phyloP scores from a whole-genome alignment of 306 rosid species.

The Dryas octopetala region DNA sequence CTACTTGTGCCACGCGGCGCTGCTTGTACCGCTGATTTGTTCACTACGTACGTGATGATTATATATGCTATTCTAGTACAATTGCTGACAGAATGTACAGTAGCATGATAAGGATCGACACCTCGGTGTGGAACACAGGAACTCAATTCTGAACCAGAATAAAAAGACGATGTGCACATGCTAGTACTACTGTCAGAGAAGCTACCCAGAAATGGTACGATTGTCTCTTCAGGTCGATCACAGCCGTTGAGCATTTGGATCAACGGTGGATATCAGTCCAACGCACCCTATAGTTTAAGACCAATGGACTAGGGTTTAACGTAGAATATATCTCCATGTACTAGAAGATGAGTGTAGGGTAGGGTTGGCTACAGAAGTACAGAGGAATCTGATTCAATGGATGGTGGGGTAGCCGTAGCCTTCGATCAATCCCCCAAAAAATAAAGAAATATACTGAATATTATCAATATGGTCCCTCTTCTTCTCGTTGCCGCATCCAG shows the following conservation, averaged over 20 bases:
- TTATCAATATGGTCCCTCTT: constrained; percentile 24
- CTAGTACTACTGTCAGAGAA: neutral
- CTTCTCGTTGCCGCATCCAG: constrained; percentile 52
- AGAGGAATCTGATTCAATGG: constrained; percentile 39
- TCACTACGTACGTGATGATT: neutral
- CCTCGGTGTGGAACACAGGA: neutral
- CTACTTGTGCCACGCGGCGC: neutral
- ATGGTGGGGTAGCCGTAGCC: constrained; percentile 11
- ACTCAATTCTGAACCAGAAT: neutral
- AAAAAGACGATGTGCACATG: neutral
- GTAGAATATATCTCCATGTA: no score
- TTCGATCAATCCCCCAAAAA: constrained; percentile 22
- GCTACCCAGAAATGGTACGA: neutral
- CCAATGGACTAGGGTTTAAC: no score
- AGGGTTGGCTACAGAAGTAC: neutral
- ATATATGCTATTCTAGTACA: neutral
- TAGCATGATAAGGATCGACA: neutral
- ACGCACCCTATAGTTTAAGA: no score
- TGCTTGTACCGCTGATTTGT: neutral
- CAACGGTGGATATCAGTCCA: no score
- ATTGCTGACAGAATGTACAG: no score
- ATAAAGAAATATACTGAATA: constrained; percentile 11
- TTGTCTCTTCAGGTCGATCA: no score
- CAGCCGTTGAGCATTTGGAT: no score
- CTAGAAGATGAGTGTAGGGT: no score